Evolutionary conservation across 495 filamentous ascomycete species (phyloP).

Genomic region (Annulohypoxylon maeteangense): DNA sequence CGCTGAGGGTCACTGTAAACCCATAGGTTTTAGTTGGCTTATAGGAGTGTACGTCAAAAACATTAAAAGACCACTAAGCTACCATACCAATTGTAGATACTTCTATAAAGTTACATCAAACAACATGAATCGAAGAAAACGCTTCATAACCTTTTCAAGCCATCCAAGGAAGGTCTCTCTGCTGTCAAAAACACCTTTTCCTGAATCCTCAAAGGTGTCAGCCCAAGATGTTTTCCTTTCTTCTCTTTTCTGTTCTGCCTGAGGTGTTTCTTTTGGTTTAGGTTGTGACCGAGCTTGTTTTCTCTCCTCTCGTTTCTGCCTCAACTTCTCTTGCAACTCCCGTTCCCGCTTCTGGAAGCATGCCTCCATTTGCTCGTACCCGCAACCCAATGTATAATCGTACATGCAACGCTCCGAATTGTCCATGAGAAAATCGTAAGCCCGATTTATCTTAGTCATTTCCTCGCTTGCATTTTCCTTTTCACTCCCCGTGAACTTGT

Average conservation of each 20-base stretch:
- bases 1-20: too few species aligned
- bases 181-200: too few species aligned
- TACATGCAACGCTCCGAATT: conserved; percentile 2
- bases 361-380: background rate
- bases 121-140: background rate
- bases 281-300: too few species aligned
- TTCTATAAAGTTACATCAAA: too few species aligned
- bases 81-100: too few species aligned
- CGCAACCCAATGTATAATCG: background rate
- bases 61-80: too few species aligned
- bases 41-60: too few species aligned
- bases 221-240: background rate
- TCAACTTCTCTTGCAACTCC: background rate
- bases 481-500: background rate
- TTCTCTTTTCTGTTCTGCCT: background rate
- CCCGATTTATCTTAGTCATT: background rate
- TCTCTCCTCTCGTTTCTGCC: background rate
- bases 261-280: too few species aligned
- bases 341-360: background rate
- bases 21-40: too few species aligned
- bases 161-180: too few species aligned
- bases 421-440: background rate
- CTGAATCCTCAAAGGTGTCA: too few species aligned
- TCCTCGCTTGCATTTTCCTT: background rate
- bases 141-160: background rate